These are phyloP conservation scores for Eimeria praecox DNA, from an alignment of 169 alveolate genomes.

Conservation along the genomic window DNA sequence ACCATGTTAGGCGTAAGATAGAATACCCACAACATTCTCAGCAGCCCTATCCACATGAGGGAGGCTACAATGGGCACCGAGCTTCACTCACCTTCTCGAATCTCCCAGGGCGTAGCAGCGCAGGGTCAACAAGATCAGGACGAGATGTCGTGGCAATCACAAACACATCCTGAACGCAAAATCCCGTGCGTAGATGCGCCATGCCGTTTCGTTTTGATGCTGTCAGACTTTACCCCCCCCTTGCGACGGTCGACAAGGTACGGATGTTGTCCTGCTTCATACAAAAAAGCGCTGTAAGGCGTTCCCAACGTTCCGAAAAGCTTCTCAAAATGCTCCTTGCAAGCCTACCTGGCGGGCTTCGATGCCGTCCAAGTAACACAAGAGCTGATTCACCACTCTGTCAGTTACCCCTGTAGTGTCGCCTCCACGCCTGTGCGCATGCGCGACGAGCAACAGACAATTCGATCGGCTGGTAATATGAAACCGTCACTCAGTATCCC, in stretches of 20 bases:
- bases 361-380: slow-evolving; percentile 91
- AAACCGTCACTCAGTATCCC: background rate
- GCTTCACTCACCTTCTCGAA: slow-evolving; percentile 73
- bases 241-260: background rate
- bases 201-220: background rate
- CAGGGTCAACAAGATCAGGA: slow-evolving; percentile 99
- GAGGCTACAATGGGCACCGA: background rate
- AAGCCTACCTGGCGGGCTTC: slow-evolving; percentile 69
- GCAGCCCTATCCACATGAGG: background rate
- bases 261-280: background rate
- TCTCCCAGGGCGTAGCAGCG: slow-evolving; percentile 99
- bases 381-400: slow-evolving; percentile 93
- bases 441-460: background rate
- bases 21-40: background rate
- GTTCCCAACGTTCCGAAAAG: background rate
- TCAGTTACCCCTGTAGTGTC: slow-evolving; percentile 95
- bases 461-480: background rate
- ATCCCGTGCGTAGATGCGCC: background rate
- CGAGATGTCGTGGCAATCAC: slow-evolving; percentile 99
- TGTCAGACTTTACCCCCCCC: background rate
- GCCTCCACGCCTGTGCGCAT: slow-evolving; percentile 86
- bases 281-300: background rate
- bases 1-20: background rate
- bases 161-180: slow-evolving; percentile 90
- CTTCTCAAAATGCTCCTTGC: background rate